phyloP scores from a whole-genome alignment of 208 protist genomes.

The Acanthamoeba lugdunensis region DNA sequence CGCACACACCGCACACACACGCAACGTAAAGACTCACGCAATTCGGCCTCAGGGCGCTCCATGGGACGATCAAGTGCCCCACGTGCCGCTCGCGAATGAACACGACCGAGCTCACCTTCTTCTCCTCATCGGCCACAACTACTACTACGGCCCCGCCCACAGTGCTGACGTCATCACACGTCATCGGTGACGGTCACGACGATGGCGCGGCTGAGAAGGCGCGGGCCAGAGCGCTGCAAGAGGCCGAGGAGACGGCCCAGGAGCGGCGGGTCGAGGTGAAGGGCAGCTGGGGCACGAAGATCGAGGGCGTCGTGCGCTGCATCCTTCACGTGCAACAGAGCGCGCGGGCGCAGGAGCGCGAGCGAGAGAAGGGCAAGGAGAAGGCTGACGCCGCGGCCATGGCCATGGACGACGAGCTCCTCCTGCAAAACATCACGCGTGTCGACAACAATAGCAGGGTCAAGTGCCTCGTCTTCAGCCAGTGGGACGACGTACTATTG shows the following conservation, averaged over 20 bases:
- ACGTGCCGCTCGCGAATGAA: slow-evolving; percentile 75
- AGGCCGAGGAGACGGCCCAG: background rate
- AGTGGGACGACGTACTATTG: slow-evolving; percentile 65
- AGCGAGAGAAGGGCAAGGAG: background rate
- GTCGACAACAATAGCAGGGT: background rate
- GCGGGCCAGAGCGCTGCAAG: background rate
- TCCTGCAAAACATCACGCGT: background rate
- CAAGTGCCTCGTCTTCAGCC: slow-evolving; percentile 76
- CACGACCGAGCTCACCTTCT: slow-evolving; percentile 74
- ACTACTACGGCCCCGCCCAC: background rate
- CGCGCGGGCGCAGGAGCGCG: background rate
- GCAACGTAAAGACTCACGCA: no score
- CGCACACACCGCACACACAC: background rate
- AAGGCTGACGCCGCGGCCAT: background rate
- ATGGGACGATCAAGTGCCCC: slow-evolving; percentile 77
- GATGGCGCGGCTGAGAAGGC: background rate
- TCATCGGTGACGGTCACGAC: background rate
- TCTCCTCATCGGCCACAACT: slow-evolving; percentile 2
- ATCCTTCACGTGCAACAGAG: slow-evolving; percentile 56
- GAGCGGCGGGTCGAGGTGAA: slow-evolving; percentile 60
- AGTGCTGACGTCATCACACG: background rate
- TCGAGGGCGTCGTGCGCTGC: slow-evolving; percentile 73
- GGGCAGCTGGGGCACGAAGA: slow-evolving; percentile 81
- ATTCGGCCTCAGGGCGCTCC: background rate
- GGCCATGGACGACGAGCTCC: background rate